phyloP scores from a whole-genome alignment of 805 yeast genomes.

The Kuraishia molischiana region DNA sequence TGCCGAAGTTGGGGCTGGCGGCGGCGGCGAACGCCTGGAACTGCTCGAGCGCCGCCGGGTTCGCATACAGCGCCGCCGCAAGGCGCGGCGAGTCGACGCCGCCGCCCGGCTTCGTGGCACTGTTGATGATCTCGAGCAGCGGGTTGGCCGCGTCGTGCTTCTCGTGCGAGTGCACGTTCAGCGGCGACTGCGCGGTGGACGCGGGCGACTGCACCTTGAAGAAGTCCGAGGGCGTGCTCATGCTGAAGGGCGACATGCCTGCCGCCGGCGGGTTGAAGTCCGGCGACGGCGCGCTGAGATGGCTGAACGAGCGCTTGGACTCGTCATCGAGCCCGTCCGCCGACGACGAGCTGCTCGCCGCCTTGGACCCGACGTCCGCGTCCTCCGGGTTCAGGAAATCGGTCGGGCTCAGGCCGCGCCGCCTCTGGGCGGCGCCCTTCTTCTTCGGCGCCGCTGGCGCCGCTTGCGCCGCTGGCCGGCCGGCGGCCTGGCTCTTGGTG shows the following conservation, averaged over 20 bases:
- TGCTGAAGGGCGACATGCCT: background rate
- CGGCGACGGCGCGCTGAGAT: constrained; percentile 1
- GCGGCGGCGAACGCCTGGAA: constrained; percentile 7
- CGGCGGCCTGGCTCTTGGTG: constrained; percentile 7
- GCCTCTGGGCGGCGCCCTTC: background rate
- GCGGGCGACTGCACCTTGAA: background rate
- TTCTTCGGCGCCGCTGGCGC: background rate
- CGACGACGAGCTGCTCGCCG: background rate
- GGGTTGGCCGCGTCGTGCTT: constrained; percentile 6
- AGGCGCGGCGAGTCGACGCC: constrained; percentile 15
- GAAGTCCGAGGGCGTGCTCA: background rate
- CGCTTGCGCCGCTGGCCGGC: constrained; percentile 2
- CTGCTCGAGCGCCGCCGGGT: constrained; percentile 14
- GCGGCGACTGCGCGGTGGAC: background rate
- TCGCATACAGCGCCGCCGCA: constrained; percentile 11
- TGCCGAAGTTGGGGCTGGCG: constrained; percentile 7
- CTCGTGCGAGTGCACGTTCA: background rate
- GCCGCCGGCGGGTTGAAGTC: background rate
- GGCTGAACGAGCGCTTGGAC: constrained; percentile 6
- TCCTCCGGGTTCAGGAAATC: background rate
- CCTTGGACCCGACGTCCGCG: background rate
- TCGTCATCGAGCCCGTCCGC: constrained; percentile 1
- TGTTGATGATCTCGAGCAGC: constrained; percentile 12
- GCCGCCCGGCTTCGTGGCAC: constrained; percentile 10
- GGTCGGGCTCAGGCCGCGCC: background rate